Conservation (phyloP, 176 grass and related monocot species). For the Paspalum notatum region DNA sequence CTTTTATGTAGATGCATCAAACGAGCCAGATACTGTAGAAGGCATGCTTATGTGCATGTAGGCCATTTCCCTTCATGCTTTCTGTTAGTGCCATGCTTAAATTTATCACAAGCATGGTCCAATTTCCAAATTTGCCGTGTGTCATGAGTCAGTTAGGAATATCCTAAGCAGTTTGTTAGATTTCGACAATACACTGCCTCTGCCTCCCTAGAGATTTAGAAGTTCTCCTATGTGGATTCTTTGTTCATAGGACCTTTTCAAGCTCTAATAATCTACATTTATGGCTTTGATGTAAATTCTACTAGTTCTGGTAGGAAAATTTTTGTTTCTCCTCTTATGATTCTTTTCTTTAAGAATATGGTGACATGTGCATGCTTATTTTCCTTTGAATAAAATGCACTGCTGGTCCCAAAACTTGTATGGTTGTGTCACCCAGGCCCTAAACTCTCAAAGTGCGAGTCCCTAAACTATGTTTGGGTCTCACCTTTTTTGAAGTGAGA, state of each 20-base stretch:
- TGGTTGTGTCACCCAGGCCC: too few relatives aligned
- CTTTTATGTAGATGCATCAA: neutral
- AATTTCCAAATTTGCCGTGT: neutral
- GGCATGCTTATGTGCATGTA: conserved; percentile 20
- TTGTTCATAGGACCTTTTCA: conserved; percentile 28
- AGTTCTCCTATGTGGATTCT: neutral
- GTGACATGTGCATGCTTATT: neutral
- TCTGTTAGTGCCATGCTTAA: neutral
- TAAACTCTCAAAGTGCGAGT: too few relatives aligned
- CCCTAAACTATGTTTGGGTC: too few relatives aligned
- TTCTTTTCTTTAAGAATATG: neutral
- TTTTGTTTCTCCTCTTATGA: neutral
- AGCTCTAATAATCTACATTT: conserved; percentile 19
- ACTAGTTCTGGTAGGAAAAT: neutral
- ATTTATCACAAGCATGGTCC: neutral
- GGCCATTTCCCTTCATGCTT: conserved; percentile 16
- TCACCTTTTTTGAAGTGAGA: too few relatives aligned
- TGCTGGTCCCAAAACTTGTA: too few relatives aligned
- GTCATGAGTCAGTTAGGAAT: neutral
- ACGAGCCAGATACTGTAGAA: neutral
- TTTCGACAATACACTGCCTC: neutral
- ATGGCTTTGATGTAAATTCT: conserved; percentile 1
- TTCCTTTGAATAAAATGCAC: too few relatives aligned
- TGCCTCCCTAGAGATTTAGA: neutral
- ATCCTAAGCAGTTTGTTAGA: conserved; percentile 8